Conservation (phyloP, 495 filamentous ascomycete species). For the Staphylotrichum longicolle region DNA sequence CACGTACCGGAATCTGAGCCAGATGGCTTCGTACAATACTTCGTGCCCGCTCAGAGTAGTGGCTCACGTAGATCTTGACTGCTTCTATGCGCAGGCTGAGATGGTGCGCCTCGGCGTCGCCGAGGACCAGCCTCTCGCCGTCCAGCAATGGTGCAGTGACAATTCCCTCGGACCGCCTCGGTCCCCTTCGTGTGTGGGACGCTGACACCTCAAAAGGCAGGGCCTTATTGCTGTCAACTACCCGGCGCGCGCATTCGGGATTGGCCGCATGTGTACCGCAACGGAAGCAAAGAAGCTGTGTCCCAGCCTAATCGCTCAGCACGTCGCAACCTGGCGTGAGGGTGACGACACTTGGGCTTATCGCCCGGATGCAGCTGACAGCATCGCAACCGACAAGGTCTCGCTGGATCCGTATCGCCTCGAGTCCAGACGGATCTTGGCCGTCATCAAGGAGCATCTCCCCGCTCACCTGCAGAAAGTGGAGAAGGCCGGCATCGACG, state of each 20-base stretch:
- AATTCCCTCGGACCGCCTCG: background rate
- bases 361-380: slow-evolving; percentile 67
- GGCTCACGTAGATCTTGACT: slow-evolving; percentile 93
- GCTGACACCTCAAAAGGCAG: slow-evolving; percentile 40
- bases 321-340: slow-evolving; percentile 93
- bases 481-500: slow-evolving; percentile 88
- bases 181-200: background rate
- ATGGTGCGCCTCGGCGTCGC: slow-evolving; percentile 76
- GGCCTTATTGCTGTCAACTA: slow-evolving; percentile 97
- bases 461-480: slow-evolving; percentile 62
- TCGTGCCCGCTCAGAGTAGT: slow-evolving; percentile 80
- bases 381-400: slow-evolving; percentile 87
- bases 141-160: slow-evolving; percentile 71
- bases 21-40: slow-evolving; percentile 67
- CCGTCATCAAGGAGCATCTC: slow-evolving; percentile 73
- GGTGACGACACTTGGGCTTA: slow-evolving; percentile 92
- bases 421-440: slow-evolving; percentile 79
- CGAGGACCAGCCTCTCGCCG: slow-evolving; percentile 77
- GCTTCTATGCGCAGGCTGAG: slow-evolving; percentile 97
- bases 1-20: slow-evolving; percentile 77
- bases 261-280: slow-evolving; percentile 70
- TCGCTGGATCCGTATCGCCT: slow-evolving; percentile 88
- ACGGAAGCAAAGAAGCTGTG: slow-evolving; percentile 86
- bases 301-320: slow-evolving; percentile 78
- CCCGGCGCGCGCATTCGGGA: slow-evolving; percentile 74